Evolutionary conservation across 352 stramenopile species (phyloP), one percentile per base, ranked within the genome.

Genomic region (Phytophthora hybrid): DNA sequence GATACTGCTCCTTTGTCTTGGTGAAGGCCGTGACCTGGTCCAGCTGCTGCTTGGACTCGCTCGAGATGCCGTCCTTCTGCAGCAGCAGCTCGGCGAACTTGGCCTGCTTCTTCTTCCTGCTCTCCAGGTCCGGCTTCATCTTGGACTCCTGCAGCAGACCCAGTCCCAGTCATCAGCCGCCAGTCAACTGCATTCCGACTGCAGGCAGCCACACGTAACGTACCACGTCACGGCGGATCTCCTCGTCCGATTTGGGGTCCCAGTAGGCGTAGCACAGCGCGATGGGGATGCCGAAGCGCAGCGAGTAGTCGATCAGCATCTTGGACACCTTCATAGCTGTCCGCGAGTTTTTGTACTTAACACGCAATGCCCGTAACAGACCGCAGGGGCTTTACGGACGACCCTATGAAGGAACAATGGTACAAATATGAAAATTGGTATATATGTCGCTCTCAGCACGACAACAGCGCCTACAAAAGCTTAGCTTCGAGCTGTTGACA

Each of bases 71-170:
- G 11, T 74, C 63, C 23, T 80, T 74, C 46, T 90, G 87, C 60
- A 93, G 62, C 54, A 96, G 58, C 19, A 96, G 73, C 76, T 95
- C 90, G 1, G 82, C 78, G 66, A 92, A 95, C 78, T 92, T 95
- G 23, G 76, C 75, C 39, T 91, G 83, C 64, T 90, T 82, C 74
- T 93, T 91, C 41, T 82, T 81, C 65, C 86, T 81, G 3, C 78
- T 73, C 59, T 87, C 83, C 1, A 67, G 13, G 66, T 96, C 90
- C 0, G 84, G 84, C 59, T 89, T 89, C 13, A 94, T 82, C 46
- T 86, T 83, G 2, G 77, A 69, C 74, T 96, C 90, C 90, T 96
- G 57, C 51, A 53, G n/a, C n/a, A n/a, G n/a, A n/a, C n/a, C n/a
- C n/a, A n/a, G n/a, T 11, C 32, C 1, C 26, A 31, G 26, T 5